phyloP scores from a whole-genome alignment of 306 rosid genomes.

The Vachellia pachyceras region DNA sequence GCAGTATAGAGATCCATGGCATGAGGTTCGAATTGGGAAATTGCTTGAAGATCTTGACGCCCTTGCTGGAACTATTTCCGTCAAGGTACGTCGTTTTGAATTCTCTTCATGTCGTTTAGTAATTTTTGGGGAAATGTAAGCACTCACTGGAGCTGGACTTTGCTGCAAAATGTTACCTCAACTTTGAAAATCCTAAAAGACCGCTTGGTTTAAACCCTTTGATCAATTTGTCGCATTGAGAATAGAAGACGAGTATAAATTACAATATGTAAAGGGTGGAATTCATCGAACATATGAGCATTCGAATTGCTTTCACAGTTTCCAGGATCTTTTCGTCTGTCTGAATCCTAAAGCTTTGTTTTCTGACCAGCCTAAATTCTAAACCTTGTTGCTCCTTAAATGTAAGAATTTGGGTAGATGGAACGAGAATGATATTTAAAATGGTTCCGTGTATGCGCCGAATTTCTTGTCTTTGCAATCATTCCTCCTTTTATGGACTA shows the following conservation, averaged over 20 bases:
- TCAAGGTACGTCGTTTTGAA: constrained; percentile 54
- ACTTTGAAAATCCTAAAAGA: neutral
- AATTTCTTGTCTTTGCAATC: neutral
- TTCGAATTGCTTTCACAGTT: neutral
- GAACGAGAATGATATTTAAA: neutral
- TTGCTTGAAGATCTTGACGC: constrained; percentile 95
- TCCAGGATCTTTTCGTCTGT: neutral
- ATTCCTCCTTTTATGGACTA: too few relatives aligned
- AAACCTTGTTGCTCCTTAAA: too few relatives aligned
- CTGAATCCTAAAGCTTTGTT: too few relatives aligned
- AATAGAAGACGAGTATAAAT: neutral
- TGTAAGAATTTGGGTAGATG: neutral
- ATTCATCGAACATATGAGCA: neutral
- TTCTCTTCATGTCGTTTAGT: neutral
- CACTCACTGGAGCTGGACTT: neutral
- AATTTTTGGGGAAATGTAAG: neutral
- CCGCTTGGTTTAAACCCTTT: neutral
- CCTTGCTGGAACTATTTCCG: constrained; percentile 85
- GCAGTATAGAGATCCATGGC: constrained; percentile 93
- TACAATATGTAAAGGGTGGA: neutral
- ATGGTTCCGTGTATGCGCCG: neutral
- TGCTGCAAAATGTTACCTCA: neutral
- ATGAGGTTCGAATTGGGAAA: constrained; percentile 85
- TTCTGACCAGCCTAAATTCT: too few relatives aligned
- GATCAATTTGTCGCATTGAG: neutral